A percentile compares a stretch with the other conserved stretches of the same genome.
phyloP scores from a whole-genome alignment of 164 flowering plant genomes.

The Vitis rupestris region DNA sequence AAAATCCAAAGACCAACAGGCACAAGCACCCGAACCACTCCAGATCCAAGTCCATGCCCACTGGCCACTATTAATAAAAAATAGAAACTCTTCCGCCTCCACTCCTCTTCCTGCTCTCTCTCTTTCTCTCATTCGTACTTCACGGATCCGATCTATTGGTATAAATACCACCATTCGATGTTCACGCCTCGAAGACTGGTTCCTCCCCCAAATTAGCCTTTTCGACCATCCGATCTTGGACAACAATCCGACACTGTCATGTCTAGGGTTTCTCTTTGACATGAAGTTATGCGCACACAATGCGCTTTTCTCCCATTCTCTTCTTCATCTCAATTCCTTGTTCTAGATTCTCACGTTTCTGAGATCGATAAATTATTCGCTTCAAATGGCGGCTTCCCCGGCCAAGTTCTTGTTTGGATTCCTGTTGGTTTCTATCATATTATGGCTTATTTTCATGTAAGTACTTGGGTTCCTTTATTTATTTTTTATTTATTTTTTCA shows the following conservation, averaged over 20 bases:
- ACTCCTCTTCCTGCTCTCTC: background rate
- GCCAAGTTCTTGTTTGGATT: slow-evolving; percentile 72
- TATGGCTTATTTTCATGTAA: slow-evolving; percentile 86
- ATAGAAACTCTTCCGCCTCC: background rate
- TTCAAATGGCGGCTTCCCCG: slow-evolving; percentile 74
- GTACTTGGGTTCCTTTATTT: slow-evolving; percentile 17
- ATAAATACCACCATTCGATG: slow-evolving; percentile 7
- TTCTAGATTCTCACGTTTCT: background rate
- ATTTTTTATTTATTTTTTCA: background rate
- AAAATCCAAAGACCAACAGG: too few species aligned
- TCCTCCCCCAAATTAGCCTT: background rate
- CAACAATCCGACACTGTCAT: background rate
- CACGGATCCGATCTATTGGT: slow-evolving; percentile 29
- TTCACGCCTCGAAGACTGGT: slow-evolving; percentile 11
- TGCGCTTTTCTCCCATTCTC: slow-evolving; percentile 2
- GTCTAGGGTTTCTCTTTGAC: slow-evolving; percentile 15
- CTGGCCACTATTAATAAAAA: too few species aligned
- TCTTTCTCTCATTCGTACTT: slow-evolving; percentile 14
- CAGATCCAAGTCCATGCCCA: too few species aligned
- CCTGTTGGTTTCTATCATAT: slow-evolving; percentile 56
- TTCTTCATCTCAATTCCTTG: background rate
- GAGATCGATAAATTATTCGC: slow-evolving; percentile 11
- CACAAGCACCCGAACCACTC: too few species aligned
- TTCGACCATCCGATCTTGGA: background rate
- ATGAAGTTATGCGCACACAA: slow-evolving; percentile 23